Conservation (phyloP, 2,329 filamentous ascomycete species). For the Cladophialophora psammophila region DNA sequence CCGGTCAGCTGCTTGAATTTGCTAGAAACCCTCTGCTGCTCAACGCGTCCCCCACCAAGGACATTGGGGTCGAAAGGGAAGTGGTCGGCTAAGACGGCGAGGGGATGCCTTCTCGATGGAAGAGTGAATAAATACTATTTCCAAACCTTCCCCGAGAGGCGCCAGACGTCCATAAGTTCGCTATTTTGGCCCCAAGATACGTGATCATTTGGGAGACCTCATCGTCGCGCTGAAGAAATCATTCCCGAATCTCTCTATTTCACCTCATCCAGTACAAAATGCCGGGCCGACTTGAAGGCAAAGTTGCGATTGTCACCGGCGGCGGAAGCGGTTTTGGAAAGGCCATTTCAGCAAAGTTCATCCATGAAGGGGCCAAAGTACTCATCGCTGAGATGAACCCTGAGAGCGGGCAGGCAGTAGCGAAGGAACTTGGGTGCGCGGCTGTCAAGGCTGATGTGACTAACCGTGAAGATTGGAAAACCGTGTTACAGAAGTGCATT, state of each 20-base stretch:
- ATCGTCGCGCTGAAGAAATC: not conserved
- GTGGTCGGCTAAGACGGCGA: not conserved
- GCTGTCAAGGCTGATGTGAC: constrained; percentile 28
- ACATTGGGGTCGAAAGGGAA: not conserved
- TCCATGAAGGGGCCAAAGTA: constrained; percentile 46
- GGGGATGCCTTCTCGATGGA: not conserved
- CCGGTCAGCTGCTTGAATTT: not conserved
- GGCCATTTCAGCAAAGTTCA: constrained; percentile 49
- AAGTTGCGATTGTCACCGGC: constrained; percentile 53
- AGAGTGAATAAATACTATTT: not conserved
- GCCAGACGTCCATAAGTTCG: not conserved
- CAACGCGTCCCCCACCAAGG: not conserved
- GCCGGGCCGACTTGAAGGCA: constrained; percentile 32
- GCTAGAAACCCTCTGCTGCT: not conserved
- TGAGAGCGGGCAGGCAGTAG: constrained; percentile 22
- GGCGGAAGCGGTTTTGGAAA: constrained; percentile 54
- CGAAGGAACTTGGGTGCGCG: constrained; percentile 31
- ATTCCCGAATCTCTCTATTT: not conserved
- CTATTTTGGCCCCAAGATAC: not conserved
- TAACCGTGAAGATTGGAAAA: constrained; percentile 28
- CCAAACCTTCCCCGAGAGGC: not conserved
- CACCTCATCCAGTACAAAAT: not conserved
- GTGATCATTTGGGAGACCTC: not conserved
- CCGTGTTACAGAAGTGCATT: constrained; percentile 49
- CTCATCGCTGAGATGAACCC: constrained; percentile 42